These are phyloP conservation scores for Penicillium herquei DNA, from an alignment of 495 filamentous ascomycete species.

Conservation along the genomic window DNA sequence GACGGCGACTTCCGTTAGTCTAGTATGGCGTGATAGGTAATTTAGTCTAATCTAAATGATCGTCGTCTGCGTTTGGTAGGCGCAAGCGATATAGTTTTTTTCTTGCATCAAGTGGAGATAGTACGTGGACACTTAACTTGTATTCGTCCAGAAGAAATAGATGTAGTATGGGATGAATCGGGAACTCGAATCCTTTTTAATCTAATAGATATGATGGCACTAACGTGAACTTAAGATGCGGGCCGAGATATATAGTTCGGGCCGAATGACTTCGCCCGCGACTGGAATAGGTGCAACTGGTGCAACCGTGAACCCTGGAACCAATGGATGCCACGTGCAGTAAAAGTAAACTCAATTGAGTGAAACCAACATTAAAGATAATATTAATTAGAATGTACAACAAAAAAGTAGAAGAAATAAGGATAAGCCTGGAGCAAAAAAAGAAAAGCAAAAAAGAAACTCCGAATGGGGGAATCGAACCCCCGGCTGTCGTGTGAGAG, in stretches of 20 bases:
- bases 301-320: too few relatives aligned
- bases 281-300: too few relatives aligned
- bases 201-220: too few relatives aligned
- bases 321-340: not conserved
- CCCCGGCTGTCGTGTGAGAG: constrained; percentile 44
- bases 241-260: too few relatives aligned
- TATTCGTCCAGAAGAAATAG: too few relatives aligned
- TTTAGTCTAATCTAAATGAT: not conserved
- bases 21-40: not conserved
- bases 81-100: not conserved
- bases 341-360: not conserved
- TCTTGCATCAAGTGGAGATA: not conserved
- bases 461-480: constrained; percentile 44
- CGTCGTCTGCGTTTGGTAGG: constrained; percentile 5
- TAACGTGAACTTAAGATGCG: too few relatives aligned
- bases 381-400: not conserved
- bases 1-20: not conserved
- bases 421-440: not conserved
- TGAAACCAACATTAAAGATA: too few relatives aligned
- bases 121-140: not conserved
- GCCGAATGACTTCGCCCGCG: not conserved
- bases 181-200: too few relatives aligned
- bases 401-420: not conserved
- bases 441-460: constrained; percentile 14
- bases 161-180: too few relatives aligned